These are phyloP conservation scores for Eutrema japonicum DNA, from an alignment of 345 rosid species.

Conservation along the genomic window DNA sequence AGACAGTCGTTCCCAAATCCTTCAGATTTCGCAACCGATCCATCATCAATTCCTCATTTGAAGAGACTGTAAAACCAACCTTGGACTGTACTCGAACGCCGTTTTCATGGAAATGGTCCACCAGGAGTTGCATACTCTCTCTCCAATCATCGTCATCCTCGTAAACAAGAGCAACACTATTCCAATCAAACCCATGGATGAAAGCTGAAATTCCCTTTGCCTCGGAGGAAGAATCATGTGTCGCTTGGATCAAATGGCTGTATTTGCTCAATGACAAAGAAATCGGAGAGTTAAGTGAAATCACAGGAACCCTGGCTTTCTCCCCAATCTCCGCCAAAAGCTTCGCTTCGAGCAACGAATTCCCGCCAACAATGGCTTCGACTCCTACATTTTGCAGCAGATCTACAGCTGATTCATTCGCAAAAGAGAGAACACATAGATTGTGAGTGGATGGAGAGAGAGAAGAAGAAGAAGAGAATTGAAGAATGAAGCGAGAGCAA, in stretches of 20 bases:
- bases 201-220: constrained; percentile 39
- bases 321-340: constrained; percentile 43
- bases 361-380: constrained; percentile 29
- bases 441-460: neutral
- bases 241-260: constrained; percentile 38
- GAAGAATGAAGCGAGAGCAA: constrained; percentile 21
- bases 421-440: neutral
- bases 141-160: constrained; percentile 43
- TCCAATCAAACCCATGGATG: constrained; percentile 40
- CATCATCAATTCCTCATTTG: constrained; percentile 4
- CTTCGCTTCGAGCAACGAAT: constrained; percentile 30
- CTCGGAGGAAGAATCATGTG: constrained; percentile 36
- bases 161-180: constrained; percentile 35
- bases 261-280: constrained; percentile 21
- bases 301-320: constrained; percentile 41
- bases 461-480: neutral
- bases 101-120: constrained; percentile 19
- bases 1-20: constrained; percentile 19
- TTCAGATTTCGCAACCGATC: constrained; percentile 28
- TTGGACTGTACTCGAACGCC: constrained; percentile 10
- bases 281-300: constrained; percentile 32
- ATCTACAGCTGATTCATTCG: constrained; percentile 35
- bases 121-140: constrained; percentile 29
- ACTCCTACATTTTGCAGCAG: constrained; percentile 21
- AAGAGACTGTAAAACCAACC: constrained; percentile 35